Conservation (phyloP, 1,139 yeast species). For the Entelexis sorbosivorans region DNA sequence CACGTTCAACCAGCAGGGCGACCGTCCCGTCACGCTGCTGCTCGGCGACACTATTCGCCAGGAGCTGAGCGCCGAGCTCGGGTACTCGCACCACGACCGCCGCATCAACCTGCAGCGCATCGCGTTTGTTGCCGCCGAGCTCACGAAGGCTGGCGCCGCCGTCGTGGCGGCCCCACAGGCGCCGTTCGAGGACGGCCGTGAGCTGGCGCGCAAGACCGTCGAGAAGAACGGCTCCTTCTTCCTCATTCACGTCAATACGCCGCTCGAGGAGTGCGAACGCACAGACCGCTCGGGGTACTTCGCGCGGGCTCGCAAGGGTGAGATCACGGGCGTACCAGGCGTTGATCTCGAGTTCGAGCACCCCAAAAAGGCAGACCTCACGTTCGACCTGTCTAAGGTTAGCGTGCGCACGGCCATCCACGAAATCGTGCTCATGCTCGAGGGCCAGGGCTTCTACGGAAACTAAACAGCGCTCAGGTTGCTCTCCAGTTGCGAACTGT, state of each 20-base stretch:
- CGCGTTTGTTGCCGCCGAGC: conserved; percentile 62
- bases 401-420: conserved; percentile 54
- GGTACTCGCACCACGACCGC: conserved; percentile 35
- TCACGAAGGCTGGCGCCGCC: conserved; percentile 83
- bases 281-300: conserved; percentile 43
- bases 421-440: conserved; percentile 57
- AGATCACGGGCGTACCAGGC: conserved; percentile 40
- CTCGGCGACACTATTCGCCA: conserved; percentile 41
- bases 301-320: conserved; percentile 37
- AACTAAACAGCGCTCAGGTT: conserved; percentile 2
- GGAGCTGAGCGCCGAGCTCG: conserved; percentile 36
- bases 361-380: conserved; percentile 42
- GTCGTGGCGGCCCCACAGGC: conserved; percentile 60
- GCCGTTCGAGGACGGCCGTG: conserved; percentile 35
- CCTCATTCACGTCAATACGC: conserved; percentile 42
- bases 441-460: conserved; percentile 67
- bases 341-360: conserved; percentile 41
- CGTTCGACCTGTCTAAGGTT: conserved; percentile 41
- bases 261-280: conserved; percentile 37
- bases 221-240: conserved; percentile 41
- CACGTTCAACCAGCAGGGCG: conserved; percentile 82
- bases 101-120: conserved; percentile 37
- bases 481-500: background rate
- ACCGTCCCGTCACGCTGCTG: conserved; percentile 70
- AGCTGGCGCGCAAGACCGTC: conserved; percentile 34